Evolutionary conservation across 805 yeast species (phyloP), one percentile per base, ranked within the genome.

Genomic region (Candida succiphila): DNA sequence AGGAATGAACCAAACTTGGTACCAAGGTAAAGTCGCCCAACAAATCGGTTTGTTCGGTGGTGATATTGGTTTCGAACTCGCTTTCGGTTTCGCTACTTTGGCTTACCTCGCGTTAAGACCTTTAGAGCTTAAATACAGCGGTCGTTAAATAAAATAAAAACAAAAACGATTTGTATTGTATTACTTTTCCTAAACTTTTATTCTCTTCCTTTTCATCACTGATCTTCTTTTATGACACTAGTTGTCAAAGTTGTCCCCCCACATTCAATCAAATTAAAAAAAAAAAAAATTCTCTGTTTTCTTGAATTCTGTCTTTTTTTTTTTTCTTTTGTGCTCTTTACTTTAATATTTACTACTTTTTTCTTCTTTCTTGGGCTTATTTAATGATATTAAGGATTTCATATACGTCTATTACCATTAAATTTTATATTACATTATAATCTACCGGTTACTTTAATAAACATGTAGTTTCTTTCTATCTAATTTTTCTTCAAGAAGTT

Each of bases 1-100:
- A 31, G 96, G 96, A 45, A 86, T 88, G 94, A 65, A 67, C 51
- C 95, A 86, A 63, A 70, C 71, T 4, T 88, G 94, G 85, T 88
- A 78, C 65, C 54, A 54, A 14, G 95, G 96, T 48, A 79, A 72
- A 29, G 48, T 84, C 45, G 87, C 75, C 27, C 52, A 49, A 25
- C 42, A 58, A 42, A 77, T 83, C 49, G 92, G 89, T 43, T 56
- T 44, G 8, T 52, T 44, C 28, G 94, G 94, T 46, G 96, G 89
- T 39, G 96, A 86, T 54, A 69, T 87, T 50, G 96, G 94, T 24
- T 84, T 83, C 51, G 92, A 82, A 63, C 63, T 87, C 38, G 84
- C 78, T 28, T 69, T 69, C 35, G 70, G 65, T 7, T 83, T 84
- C 49, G 61, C 89, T 10, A 75, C 78, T 42, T 51, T 83, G 35